Conservation (phyloP, 2,329 filamentous ascomycete species). For the Aspergillus unguis region DNA sequence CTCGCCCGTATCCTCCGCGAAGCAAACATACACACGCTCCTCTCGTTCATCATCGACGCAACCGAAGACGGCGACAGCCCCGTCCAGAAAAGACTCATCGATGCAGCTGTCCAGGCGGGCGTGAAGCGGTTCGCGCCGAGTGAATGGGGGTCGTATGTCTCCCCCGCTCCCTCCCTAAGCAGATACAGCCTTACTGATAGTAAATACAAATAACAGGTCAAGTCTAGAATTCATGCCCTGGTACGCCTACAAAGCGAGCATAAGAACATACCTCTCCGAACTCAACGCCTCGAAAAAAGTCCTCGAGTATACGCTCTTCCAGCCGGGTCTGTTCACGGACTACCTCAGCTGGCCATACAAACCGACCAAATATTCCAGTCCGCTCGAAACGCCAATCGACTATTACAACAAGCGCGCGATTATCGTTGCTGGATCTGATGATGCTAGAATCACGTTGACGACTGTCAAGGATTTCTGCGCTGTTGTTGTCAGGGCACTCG, state of each 20-base stretch:
- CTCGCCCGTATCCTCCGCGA: background rate
- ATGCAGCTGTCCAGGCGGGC: slow-evolving; percentile 6
- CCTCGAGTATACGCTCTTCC: slow-evolving; percentile 14
- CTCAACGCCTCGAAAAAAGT: slow-evolving; percentile 8
- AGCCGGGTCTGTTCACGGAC: slow-evolving; percentile 7
- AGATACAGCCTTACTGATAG: background rate
- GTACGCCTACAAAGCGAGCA: slow-evolving; percentile 10
- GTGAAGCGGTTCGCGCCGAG: slow-evolving; percentile 13
- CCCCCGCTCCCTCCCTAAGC: background rate
- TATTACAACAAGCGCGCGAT: slow-evolving; percentile 4
- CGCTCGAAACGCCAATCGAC: background rate
- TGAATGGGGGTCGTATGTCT: slow-evolving; percentile 8
- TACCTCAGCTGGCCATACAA: slow-evolving; percentile 6
- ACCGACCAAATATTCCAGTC: background rate
- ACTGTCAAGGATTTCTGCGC: slow-evolving; percentile 2
- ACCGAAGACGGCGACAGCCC: background rate
- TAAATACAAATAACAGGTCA: background rate
- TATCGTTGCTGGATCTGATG: background rate
- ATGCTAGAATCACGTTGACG: background rate
- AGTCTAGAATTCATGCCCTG: background rate
- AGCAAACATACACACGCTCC: slow-evolving; percentile 6
- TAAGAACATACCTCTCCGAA: slow-evolving; percentile 4
- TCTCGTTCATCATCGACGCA: slow-evolving; percentile 5
- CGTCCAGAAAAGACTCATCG: slow-evolving; percentile 5
- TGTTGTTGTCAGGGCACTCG: slow-evolving; percentile 2